Conservation (phyloP, 2,329 filamentous ascomycete genomes). For the Beauveria sp. region DNA sequence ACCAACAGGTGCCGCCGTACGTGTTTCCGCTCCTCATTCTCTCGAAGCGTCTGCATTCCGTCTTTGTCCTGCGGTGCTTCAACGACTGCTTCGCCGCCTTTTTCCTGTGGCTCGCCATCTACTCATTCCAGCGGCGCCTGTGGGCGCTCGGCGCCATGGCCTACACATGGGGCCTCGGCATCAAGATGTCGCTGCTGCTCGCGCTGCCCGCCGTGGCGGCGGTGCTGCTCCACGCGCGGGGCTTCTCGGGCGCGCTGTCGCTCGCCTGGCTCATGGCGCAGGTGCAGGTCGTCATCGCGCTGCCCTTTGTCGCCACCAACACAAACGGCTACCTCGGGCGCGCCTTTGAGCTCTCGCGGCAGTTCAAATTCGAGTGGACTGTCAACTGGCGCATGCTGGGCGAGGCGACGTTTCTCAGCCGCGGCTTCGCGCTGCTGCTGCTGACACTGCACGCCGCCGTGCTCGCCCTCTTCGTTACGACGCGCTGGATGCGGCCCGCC, state of each 20-base stretch:
- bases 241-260: slow-evolving; percentile 56
- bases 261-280: slow-evolving; percentile 66
- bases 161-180: slow-evolving; percentile 75
- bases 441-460: slow-evolving; percentile 57
- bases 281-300: slow-evolving; percentile 60
- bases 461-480: slow-evolving; percentile 58
- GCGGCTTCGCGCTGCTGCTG: slow-evolving; percentile 58
- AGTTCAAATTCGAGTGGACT: slow-evolving; percentile 96
- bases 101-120: slow-evolving; percentile 77
- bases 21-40: slow-evolving; percentile 77
- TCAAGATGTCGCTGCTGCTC: slow-evolving; percentile 90
- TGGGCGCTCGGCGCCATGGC: slow-evolving; percentile 67
- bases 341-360: slow-evolving; percentile 84
- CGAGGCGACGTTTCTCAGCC: slow-evolving; percentile 68
- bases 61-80: slow-evolving; percentile 88
- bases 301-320: slow-evolving; percentile 63
- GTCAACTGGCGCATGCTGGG: slow-evolving; percentile 98
- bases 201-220: slow-evolving; percentile 73
- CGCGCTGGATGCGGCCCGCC: slow-evolving; percentile 66
- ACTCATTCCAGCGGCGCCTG: slow-evolving; percentile 62
- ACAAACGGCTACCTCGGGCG: slow-evolving; percentile 65
- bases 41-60: slow-evolving; percentile 88
- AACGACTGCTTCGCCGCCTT: slow-evolving; percentile 89
- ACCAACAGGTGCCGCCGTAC: slow-evolving; percentile 66
- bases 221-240: slow-evolving; percentile 66